Base-by-base conservation (phyloP, 192 early-diverging fungal genomes). In the Spinellus fusiger region DNA sequence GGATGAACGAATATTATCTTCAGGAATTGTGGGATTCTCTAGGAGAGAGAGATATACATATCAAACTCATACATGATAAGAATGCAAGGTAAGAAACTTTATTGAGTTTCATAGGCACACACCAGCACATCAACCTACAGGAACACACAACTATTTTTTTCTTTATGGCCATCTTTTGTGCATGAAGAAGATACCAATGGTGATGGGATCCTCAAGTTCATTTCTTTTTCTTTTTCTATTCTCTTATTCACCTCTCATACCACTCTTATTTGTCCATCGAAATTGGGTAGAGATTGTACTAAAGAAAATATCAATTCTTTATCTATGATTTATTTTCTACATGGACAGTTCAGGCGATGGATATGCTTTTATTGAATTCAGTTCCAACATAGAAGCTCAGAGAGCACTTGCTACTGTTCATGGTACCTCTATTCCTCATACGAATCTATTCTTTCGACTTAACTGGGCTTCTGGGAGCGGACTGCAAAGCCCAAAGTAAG, bases 1-100 rank as follows among this genome's bases (percentile, higher is more conserved):
- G 96, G 94, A 96, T 96, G 94, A 92, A 94, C 68, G 94, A 98
- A 62, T 86, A 83, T 57, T 94, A 84, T 74, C 85, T 98, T 55
- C 78, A 89, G 13, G 77, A 85, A 62, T 62, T 91, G 23, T 98
- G 95, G 95, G 89, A 83, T 29, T 70, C 65, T 55, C 61, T 91
- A 35, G 93, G 92, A 27, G 92, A 96, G 73, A 70, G 80, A 38
- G 56, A 49, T 7, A 91, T 98, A 4, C 77, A 80, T 15, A 91
- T 95, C 29, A 98, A 98, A 75, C 85, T 92, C 73, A 95, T 98
- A 74, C 85, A 90, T 26, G 93, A 98, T 75, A 91, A 90, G 53
- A 71, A 85, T 59, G 90, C 93, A 1, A 87, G 85, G 91, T 92
- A 78, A 65, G 59, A 37, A 57, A 51, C 32, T 56, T 25, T 65